Percentiles rank a stretch among this genome's conserved stretches.
These are phyloP conservation scores for Chrysosporium queenslandicum DNA, from an alignment of 2,329 filamentous ascomycete species.

Conservation along the genomic window DNA sequence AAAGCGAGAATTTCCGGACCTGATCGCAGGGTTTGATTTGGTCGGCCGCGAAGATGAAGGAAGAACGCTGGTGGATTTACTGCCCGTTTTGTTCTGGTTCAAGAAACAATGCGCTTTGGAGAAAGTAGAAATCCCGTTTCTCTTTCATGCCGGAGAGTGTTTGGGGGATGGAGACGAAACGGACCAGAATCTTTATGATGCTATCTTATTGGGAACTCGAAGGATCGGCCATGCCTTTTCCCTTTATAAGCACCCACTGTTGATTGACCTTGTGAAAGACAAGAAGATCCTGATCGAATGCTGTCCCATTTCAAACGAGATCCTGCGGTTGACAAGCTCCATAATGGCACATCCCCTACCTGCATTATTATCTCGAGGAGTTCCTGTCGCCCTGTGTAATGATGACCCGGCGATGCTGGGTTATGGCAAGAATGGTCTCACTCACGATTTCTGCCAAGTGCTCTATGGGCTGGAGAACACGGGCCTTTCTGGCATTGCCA, in stretches of 20 bases:
- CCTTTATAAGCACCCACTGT: conserved; percentile 79
- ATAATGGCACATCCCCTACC: conserved; percentile 73
- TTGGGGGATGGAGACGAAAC: conserved; percentile 66
- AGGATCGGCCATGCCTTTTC: conserved; percentile 85
- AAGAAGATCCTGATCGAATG: conserved; percentile 80
- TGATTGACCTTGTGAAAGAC: conserved; percentile 81
- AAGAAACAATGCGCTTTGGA: conserved; percentile 70
- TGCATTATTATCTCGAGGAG: conserved; percentile 13
- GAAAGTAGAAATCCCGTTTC: conserved; percentile 77
- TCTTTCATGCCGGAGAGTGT: conserved; percentile 88
- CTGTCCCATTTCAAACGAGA: conserved; percentile 85
- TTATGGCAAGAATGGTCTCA: conserved; percentile 70
- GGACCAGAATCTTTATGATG: conserved; percentile 82
- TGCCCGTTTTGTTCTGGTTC: conserved; percentile 90
- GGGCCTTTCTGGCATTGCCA: conserved; percentile 73
- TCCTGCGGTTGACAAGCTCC: conserved; percentile 65
- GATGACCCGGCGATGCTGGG: conserved; percentile 84
- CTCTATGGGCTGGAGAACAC: conserved; percentile 90
- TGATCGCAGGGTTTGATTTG: conserved; percentile 61
- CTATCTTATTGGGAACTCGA: conserved; percentile 72
- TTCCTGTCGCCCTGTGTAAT: conserved; percentile 64
- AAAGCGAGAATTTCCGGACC: conserved; percentile 46
- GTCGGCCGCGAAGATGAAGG: conserved; percentile 81
- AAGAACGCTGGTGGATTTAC: conserved; percentile 61
- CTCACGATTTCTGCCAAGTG: conserved; percentile 89